Evolutionary conservation across 106 monocot genomes (phyloP), one percentile per base, ranked within the genome.

Genomic region (Dendrobium huoshanense): DNA sequence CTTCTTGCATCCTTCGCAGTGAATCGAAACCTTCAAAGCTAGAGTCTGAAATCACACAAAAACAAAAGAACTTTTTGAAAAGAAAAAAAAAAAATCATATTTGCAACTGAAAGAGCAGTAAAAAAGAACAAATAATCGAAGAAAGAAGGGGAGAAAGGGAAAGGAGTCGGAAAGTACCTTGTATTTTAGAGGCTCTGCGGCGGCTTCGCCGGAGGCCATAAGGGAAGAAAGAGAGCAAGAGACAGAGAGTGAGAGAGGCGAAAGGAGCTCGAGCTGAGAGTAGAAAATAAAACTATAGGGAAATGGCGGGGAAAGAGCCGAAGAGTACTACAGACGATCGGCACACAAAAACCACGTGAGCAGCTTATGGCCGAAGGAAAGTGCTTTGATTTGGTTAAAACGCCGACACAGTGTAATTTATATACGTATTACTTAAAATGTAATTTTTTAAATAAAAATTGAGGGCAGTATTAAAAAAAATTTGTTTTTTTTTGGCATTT

Each of bases 1-100:
- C 67, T 75, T 88, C 87, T 76, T 84, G 86, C 91, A 91, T 41
- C 91, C 91, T 77, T 91, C 80, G 74, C 91, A 91, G 82, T 91
- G 91, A 74, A 91, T 86, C 41, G 86, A 83, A 19, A 91, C 91
- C 82, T 81, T 88, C 56, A 88, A 56, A 47, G 80, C 86, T 86
- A 83, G 82, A 42, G 84, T 91, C 88, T 91, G 84, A n/a, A 67
- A 67, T n/a, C 41, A n/a, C 55, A 49, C 51, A 9, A 33, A 37
- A 3, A 72, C 43, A 10, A 59, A 18, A 2, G 9, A 76, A 29
- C 17, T 29, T 77, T 22, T 49, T 40, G 61, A 2, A 7, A 19
- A 51, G 13, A 51, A 51, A 51, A 61, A 78, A 61, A 78, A 55
- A 40, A 40, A 54, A 77, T 19, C 47, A 44, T 79, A 7, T 24